Evolutionary conservation across 2,329 filamentous ascomycete genomes (phyloP).

Genomic region (Drechslerella dactyloides): DNA sequence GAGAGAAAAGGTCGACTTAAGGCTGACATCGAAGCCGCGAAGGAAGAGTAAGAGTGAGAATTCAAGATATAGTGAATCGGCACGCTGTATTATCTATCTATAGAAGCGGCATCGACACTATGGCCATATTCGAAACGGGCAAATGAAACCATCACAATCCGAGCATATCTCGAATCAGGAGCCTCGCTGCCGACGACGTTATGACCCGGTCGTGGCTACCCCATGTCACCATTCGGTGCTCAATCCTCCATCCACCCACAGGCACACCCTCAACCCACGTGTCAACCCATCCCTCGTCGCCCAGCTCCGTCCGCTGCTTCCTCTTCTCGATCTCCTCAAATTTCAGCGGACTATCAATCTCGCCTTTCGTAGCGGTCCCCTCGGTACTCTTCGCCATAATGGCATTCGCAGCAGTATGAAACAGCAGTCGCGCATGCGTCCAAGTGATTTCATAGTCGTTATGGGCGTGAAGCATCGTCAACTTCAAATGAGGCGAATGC

Average conservation of each 20-base stretch:
- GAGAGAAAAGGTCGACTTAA: conserved; percentile 73
- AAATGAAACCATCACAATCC: conserved; percentile 13
- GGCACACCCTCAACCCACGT: conserved; percentile 53
- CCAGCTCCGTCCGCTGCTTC: conserved; percentile 51
- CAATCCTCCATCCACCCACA: conserved; percentile 52
- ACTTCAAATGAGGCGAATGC: conserved; percentile 64
- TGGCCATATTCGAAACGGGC: background rate
- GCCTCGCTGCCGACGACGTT: conserved; percentile 15
- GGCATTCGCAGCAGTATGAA: conserved; percentile 66
- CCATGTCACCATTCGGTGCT: conserved; percentile 55
- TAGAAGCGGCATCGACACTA: background rate
- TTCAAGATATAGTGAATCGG: background rate
- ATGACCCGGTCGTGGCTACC: conserved; percentile 51
- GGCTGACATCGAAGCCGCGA: conserved; percentile 63
- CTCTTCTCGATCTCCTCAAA: conserved; percentile 53
- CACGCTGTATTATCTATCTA: background rate
- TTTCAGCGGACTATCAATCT: conserved; percentile 55
- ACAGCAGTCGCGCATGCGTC: conserved; percentile 70
- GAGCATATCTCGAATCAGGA: conserved; percentile 44
- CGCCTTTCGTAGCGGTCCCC: conserved; percentile 52
- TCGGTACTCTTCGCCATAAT: conserved; percentile 57
- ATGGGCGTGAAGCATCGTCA: conserved; percentile 78
- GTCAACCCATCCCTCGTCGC: conserved; percentile 52
- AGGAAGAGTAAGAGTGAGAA: conserved; percentile 12
- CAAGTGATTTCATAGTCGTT: conserved; percentile 85